Conservation (phyloP, 345 rosid genomes). For the Erysimum cheiranthoides region DNA sequence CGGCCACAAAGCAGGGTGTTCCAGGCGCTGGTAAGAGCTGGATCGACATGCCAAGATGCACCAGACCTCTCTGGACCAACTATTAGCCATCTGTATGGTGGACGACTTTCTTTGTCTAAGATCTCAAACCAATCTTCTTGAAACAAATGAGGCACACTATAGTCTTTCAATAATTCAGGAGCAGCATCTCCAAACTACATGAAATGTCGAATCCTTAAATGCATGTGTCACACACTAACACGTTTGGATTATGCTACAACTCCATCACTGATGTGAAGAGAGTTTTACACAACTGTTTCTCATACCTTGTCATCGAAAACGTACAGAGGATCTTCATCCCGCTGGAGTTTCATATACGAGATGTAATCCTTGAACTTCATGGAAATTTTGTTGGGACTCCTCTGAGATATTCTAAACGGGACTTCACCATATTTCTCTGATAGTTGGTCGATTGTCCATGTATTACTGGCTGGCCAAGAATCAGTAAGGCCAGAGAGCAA, state of each 20-base stretch:
- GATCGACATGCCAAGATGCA: slow-evolving; percentile 99
- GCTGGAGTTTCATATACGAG: slow-evolving; percentile 74
- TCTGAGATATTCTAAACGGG: slow-evolving; percentile 82
- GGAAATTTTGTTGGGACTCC: slow-evolving; percentile 62
- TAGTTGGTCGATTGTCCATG: slow-evolving; percentile 83
- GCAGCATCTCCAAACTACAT: slow-evolving; percentile 89
- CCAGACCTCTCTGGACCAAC: slow-evolving; percentile 99
- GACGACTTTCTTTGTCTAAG: slow-evolving; percentile 73
- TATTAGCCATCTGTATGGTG: slow-evolving; percentile 92
- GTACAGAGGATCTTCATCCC: slow-evolving; percentile 96
- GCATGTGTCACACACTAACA: slow-evolving; percentile 21
- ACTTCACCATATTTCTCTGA: slow-evolving; percentile 67
- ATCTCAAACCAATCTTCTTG: slow-evolving; percentile 88
- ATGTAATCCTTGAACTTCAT: slow-evolving; percentile 89
- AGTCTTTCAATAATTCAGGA: slow-evolving; percentile 78
- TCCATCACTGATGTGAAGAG: slow-evolving; percentile 12
- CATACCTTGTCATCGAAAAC: slow-evolving; percentile 89
- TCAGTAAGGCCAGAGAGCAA: slow-evolving; percentile 80
- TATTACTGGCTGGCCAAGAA: slow-evolving; percentile 84
- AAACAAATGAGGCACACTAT: slow-evolving; percentile 80
- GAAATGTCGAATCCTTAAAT: slow-evolving; percentile 31
- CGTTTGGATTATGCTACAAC: slow-evolving; percentile 4
- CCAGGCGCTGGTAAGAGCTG: slow-evolving; percentile 99
- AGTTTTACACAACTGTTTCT: not conserved
- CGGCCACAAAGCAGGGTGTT: slow-evolving; percentile 92